Evolutionary conservation across 805 yeast genomes (phyloP).

Genomic region (Candida incommunis): DNA sequence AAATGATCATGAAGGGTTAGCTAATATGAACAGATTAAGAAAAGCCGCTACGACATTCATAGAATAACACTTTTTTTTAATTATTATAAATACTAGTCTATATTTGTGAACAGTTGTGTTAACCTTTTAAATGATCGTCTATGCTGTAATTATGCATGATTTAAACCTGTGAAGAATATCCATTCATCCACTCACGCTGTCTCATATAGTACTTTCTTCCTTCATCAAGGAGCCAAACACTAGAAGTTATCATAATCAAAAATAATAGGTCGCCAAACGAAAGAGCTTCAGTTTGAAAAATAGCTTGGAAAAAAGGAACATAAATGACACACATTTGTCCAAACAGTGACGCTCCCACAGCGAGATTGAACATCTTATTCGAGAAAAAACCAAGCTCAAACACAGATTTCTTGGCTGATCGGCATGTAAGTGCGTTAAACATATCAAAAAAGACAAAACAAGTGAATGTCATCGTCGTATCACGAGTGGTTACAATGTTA

Average conservation of each 20-base stretch:
- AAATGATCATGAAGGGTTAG: slow-evolving; percentile 71
- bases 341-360: slow-evolving; percentile 72
- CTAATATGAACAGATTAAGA: slow-evolving; percentile 80
- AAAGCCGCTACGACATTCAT: slow-evolving; percentile 62
- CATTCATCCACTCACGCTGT: background rate
- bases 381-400: slow-evolving; percentile 65
- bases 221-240: slow-evolving; percentile 82
- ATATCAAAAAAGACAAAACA: slow-evolving; percentile 92
- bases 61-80: background rate
- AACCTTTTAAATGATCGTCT: background rate
- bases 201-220: slow-evolving; percentile 38
- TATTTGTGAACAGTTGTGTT: slow-evolving; percentile 1
- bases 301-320: slow-evolving; percentile 79
- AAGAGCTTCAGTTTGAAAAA: slow-evolving; percentile 92
- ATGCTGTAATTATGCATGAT: background rate
- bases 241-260: slow-evolving; percentile 50
- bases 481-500: slow-evolving; percentile 76
- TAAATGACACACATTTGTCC: slow-evolving; percentile 93
- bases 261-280: slow-evolving; percentile 53
- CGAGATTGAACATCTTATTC: slow-evolving; percentile 85
- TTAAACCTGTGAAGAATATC: background rate
- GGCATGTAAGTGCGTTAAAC: slow-evolving; percentile 92
- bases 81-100: background rate
- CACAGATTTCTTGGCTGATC: slow-evolving; percentile 73
- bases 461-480: slow-evolving; percentile 97